Conservation (phyloP, 1,284 basidiomycete species). For the Mrakiaceae sp. region DNA sequence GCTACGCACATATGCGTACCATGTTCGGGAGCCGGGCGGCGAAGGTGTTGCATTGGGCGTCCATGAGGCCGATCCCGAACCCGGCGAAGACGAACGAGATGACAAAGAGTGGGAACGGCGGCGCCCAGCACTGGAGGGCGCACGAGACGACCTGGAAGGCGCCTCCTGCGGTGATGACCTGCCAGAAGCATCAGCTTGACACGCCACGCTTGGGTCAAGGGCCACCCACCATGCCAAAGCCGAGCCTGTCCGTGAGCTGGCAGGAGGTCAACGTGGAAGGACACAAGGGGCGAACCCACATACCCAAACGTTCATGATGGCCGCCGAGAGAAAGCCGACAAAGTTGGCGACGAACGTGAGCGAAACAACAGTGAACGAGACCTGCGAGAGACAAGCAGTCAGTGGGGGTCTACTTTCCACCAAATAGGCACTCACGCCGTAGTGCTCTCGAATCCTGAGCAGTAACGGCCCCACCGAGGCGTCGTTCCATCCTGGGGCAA, state of each 20-base stretch:
- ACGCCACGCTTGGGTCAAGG: background rate
- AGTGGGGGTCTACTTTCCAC: background rate
- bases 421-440: background rate
- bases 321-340: constrained; percentile 32
- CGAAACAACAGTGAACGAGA: background rate
- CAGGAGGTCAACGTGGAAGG: constrained; percentile 42
- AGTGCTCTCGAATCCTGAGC: constrained; percentile 5
- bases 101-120: constrained; percentile 56
- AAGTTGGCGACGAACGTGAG: constrained; percentile 30
- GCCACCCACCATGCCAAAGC: constrained; percentile 44
- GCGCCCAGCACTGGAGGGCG: constrained; percentile 45
- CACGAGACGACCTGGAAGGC: constrained; percentile 40
- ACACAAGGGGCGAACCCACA: constrained; percentile 36
- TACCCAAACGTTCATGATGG: background rate
- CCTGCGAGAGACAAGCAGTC: background rate
- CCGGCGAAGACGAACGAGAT: constrained; percentile 50
- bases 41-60: constrained; percentile 42
- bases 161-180: constrained; percentile 28
- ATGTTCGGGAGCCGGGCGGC: constrained; percentile 37
- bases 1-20: background rate
- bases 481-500: constrained; percentile 3
- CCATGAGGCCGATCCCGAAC: constrained; percentile 47
- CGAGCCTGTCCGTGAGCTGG: constrained; percentile 42
- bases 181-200: constrained; percentile 7
- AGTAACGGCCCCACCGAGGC: constrained; percentile 11